Evolutionary conservation across 805 yeast genomes (phyloP).

Genomic region (Ogataea paraovalis): DNA sequence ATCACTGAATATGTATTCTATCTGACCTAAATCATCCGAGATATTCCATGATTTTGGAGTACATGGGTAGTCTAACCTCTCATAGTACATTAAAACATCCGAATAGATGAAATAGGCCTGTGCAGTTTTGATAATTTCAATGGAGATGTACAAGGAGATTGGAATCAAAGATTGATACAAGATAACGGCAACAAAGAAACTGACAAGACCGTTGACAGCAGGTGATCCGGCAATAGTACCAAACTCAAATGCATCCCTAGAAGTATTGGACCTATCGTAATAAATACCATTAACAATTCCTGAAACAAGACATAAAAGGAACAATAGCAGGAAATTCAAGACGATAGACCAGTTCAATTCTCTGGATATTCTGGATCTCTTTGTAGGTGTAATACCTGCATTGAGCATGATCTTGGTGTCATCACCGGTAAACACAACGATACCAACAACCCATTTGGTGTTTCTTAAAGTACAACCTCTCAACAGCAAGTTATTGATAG

Average conservation of each 20-base stretch:
- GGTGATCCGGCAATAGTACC: conserved; percentile 67
- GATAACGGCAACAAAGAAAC: conserved; percentile 72
- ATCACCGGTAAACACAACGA: conserved; percentile 71
- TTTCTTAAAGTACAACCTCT: conserved; percentile 79
- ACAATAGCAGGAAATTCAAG: conserved; percentile 60
- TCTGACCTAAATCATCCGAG: conserved; percentile 82
- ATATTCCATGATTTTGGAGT: conserved; percentile 83
- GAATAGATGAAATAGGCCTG: conserved; percentile 79
- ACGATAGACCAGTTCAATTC: conserved; percentile 69
- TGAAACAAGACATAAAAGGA: conserved; percentile 62
- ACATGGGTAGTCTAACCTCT: conserved; percentile 70
- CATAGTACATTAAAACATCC: conserved; percentile 69
- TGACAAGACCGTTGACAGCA: conserved; percentile 62
- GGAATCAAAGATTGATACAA: conserved; percentile 79
- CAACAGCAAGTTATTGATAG: conserved; percentile 62
- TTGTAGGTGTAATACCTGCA: conserved; percentile 76
- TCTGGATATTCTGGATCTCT: conserved; percentile 66
- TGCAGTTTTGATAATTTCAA: conserved; percentile 77
- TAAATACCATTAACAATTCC: conserved; percentile 70
- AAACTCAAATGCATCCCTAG: conserved; percentile 64
- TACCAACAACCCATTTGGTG: conserved; percentile 78
- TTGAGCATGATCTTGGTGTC: conserved; percentile 81
- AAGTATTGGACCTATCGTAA: conserved; percentile 42
- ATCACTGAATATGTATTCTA: conserved; percentile 80
- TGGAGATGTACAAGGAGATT: conserved; percentile 74